Conservation (phyloP, 164 flowering plant species). For the Dillenia turbinata region DNA sequence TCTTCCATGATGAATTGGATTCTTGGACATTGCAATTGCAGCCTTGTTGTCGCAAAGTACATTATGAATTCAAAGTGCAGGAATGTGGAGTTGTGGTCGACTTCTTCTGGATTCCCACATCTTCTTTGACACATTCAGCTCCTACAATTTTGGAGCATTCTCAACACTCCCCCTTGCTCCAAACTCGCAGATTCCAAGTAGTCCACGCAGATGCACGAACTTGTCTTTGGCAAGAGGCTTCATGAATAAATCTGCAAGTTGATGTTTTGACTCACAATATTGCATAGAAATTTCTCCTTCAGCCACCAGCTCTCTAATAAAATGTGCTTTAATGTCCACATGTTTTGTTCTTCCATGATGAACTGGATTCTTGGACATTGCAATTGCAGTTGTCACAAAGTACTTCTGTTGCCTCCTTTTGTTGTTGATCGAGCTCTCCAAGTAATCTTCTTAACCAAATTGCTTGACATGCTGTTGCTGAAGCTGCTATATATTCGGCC, state of each 20-base stretch:
- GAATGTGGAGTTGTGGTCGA: no score
- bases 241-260: neutral
- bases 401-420: neutral
- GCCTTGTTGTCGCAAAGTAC: neutral
- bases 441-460: neutral
- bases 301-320: neutral
- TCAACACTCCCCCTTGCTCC: no score
- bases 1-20: neutral
- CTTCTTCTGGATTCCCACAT: no score
- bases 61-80: no score
- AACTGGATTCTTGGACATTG: neutral
- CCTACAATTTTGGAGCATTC: no score
- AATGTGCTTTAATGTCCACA: slow-evolving; percentile 1
- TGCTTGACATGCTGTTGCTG: no score
- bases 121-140: no score
- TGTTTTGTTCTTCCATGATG: slow-evolving; percentile 1
- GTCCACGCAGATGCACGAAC: no score
- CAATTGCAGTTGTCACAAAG: neutral
- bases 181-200: no score
- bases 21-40: neutral
- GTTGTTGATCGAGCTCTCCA: neutral
- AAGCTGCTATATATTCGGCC: no score
- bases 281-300: neutral
- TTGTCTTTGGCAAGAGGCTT: no score
- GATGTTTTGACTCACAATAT: neutral